A percentile compares a stretch with the other conserved stretches of the same genome.
These are phyloP conservation scores for Wickerhamomyces rabaulensis DNA, from an alignment of 805 yeast species.

Conservation along the genomic window DNA sequence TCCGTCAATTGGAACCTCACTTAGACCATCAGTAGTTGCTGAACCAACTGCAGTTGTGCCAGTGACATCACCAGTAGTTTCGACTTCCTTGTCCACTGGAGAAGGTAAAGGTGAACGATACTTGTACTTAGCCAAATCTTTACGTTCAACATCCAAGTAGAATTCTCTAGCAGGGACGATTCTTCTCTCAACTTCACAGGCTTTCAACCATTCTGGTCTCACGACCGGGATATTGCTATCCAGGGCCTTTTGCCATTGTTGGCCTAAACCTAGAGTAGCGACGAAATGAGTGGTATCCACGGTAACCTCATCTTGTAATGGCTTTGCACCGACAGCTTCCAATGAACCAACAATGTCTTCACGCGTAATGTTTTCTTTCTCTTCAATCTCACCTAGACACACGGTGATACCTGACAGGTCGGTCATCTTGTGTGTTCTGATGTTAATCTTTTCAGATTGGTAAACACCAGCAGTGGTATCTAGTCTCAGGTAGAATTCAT, in stretches of 20 bases:
- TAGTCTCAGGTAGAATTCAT: slow-evolving; percentile 72
- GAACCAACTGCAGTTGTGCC: slow-evolving; percentile 1
- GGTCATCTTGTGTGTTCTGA: slow-evolving; percentile 92
- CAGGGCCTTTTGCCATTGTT: slow-evolving; percentile 73
- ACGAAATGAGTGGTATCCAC: slow-evolving; percentile 94
- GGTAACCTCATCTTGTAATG: slow-evolving; percentile 64
- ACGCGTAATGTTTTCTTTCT: slow-evolving; percentile 36
- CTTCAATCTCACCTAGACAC: slow-evolving; percentile 77
- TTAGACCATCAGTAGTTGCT: slow-evolving; percentile 2
- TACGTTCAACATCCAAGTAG: slow-evolving; percentile 53
- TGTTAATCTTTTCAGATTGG: slow-evolving; percentile 58
- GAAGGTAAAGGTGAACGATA: slow-evolving; percentile 14
- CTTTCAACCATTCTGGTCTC: slow-evolving; percentile 95
- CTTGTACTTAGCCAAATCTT: slow-evolving; percentile 38
- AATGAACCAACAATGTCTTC: slow-evolving; percentile 61
- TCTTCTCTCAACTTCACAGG: slow-evolving; percentile 84
- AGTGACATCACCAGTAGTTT: slow-evolving; percentile 13
- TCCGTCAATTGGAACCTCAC: slow-evolving; percentile 8
- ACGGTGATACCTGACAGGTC: slow-evolving; percentile 90
- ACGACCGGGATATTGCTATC: slow-evolving; percentile 89
- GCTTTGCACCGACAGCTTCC: slow-evolving; percentile 74
- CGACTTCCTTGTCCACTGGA: slow-evolving; percentile 23
- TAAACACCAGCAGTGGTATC: slow-evolving; percentile 89
- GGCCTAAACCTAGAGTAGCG: slow-evolving; percentile 65
- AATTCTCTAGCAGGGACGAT: slow-evolving; percentile 91